These are phyloP conservation scores for Bryoglossum gracile DNA, from an alignment of 495 filamentous ascomycete species.

Conservation along the genomic window DNA sequence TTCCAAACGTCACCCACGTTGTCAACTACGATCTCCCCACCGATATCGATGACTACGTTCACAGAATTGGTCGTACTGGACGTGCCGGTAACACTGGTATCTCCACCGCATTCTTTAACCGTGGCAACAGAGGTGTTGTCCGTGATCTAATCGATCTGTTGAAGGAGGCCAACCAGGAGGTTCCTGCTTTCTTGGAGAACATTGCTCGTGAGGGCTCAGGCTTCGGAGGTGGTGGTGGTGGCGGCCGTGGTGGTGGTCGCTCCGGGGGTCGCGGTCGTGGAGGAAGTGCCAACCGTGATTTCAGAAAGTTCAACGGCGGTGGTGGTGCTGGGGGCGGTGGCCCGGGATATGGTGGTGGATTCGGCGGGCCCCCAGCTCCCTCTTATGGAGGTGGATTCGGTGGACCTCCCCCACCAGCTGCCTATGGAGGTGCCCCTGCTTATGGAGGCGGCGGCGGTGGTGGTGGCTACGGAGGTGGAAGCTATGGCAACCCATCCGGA, in stretches of 20 bases:
- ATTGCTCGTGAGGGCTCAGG: slow-evolving; percentile 90
- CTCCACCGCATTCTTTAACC: slow-evolving; percentile 98
- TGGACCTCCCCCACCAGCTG: slow-evolving; percentile 35
- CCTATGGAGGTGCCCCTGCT: slow-evolving; percentile 25
- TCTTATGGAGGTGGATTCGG: slow-evolving; percentile 41
- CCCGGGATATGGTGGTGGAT: slow-evolving; percentile 42
- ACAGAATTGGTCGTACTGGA: slow-evolving; percentile 98
- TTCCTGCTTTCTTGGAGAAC: slow-evolving; percentile 87
- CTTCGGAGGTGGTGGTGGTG: slow-evolving; percentile 64
- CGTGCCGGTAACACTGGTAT: slow-evolving; percentile 99
- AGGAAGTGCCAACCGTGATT: slow-evolving; percentile 86
- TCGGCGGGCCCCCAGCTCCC: slow-evolving; percentile 37
- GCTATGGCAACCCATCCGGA: slow-evolving; percentile 30
- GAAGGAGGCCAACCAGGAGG: slow-evolving; percentile 96
- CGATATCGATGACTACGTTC: slow-evolving; percentile 98
- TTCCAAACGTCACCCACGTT: slow-evolving; percentile 96
- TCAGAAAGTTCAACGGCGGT: slow-evolving; percentile 69
- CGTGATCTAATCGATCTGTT: slow-evolving; percentile 91
- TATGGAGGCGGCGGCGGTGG: slow-evolving; percentile 28
- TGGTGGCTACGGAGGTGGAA: slow-evolving; percentile 33
- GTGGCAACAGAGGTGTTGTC: slow-evolving; percentile 94
- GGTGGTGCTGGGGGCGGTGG: too few relatives aligned
- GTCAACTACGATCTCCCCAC: slow-evolving; percentile 99
- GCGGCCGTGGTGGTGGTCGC: slow-evolving; percentile 62
- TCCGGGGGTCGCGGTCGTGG: slow-evolving; percentile 50